A percentile compares a stretch with the other conserved stretches of the same genome.
These are phyloP conservation scores for Xylogone sp. DNA, from an alignment of 2,329 filamentous ascomycete species.

Conservation along the genomic window DNA sequence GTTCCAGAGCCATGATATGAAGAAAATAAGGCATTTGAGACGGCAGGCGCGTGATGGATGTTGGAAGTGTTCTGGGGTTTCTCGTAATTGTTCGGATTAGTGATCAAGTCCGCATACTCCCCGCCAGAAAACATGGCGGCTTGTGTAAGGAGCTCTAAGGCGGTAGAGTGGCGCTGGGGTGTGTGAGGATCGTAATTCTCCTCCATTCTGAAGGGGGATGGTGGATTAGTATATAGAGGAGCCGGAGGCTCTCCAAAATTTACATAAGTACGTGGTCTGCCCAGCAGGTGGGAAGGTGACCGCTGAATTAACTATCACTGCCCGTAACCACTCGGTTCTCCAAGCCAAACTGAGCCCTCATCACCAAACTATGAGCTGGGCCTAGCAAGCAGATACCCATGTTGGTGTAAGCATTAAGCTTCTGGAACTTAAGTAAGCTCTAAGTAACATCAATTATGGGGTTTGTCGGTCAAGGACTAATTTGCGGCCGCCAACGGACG, in stretches of 20 bases:
- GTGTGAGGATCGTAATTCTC: neutral
- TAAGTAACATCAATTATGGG: too few species aligned
- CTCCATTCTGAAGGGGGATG: neutral
- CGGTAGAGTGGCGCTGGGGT: conserved; percentile 2
- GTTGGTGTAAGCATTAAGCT: too few species aligned
- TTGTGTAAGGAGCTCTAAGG: conserved; percentile 21
- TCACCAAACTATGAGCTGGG: too few species aligned
- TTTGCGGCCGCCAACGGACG: too few species aligned
- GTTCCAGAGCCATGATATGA: neutral
- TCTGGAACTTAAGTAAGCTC: too few species aligned
- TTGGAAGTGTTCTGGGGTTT: neutral
- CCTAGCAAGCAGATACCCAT: too few species aligned
- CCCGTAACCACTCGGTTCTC: too few species aligned
- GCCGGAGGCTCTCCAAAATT: neutral
- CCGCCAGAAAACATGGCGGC: conserved; percentile 14
- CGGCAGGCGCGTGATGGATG: neutral
- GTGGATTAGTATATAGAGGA: neutral
- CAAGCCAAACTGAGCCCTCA: too few species aligned
- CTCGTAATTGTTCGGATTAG: neutral
- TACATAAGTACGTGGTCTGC: neutral
- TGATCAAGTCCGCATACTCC: neutral
- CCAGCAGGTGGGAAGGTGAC: too few species aligned
- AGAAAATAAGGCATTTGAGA: neutral
- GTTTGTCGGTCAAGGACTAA: too few species aligned
- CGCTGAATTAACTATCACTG: too few species aligned